Evolutionary conservation across 1,284 basidiomycete species (phyloP), one percentile per base, ranked within the genome.

Genomic region (Cryptococcus sp.): DNA sequence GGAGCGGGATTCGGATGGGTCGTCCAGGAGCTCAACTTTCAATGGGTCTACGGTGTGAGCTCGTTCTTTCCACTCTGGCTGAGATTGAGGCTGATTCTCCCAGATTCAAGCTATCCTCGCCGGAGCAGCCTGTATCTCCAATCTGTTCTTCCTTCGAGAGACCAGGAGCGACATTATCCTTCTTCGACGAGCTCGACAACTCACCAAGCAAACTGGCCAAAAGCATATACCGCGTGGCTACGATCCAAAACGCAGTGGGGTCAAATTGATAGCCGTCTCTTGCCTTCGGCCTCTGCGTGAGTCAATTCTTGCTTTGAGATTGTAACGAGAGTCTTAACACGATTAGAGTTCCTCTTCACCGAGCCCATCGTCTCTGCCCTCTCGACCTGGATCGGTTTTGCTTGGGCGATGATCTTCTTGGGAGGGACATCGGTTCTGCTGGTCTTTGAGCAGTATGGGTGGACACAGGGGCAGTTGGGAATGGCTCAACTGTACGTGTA

Each of bases 351-450:
- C 52, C 69, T 77, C 37, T 47, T 69, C 40, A 74, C 73, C 14
- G 77, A 77, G 48, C 76, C 75, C 0, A 75, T 77, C 53, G 74
- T 76, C 1, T 51, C 66, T 2, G 71, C 70, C 9, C 59, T 78
- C 40, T 63, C 69, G 1, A 52, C 71, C 26, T 77, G 75, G 75
- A 72, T 76, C 41, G 75, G 66, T 3, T 71, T 74, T 45, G 65
- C 65, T 18, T 73, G 71, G 71, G 61, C 65, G 0, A 53, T 51
- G 47, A 57, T 73, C 42, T 73, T 72, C 56, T 52, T 73, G 5
- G 61, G 61, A 2, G 62, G 58, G 3, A 56, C 59, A 5, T 60
- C 59, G 0, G 56, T 63, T 2, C 48, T 61, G 9, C 54, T 71
- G 21, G 66, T 70, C 1, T 68, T 68, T 34, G 47, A 47, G 21